A percentile compares a stretch with the other conserved stretches of the same genome.
Evolutionary conservation across 2,329 filamentous ascomycete genomes (phyloP).

Genomic region (Xylaria sp.): DNA sequence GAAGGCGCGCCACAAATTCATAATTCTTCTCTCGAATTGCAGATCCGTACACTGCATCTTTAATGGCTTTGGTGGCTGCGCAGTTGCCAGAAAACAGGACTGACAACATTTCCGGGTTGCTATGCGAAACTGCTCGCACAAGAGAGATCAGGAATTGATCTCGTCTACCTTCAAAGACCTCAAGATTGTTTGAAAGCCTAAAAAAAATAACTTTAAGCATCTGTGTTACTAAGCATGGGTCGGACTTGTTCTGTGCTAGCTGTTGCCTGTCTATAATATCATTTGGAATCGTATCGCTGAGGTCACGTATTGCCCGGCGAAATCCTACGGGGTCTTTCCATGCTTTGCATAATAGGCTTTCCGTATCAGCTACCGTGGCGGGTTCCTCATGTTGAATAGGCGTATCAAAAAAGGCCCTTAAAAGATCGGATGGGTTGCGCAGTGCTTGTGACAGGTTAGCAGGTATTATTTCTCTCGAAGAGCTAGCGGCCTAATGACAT

Average conservation of each 20-base stretch:
- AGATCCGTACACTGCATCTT: constrained; percentile 4
- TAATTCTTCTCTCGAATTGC: constrained; percentile 11
- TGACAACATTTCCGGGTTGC: constrained; percentile 1
- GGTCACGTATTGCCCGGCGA: neutral
- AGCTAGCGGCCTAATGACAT: neutral
- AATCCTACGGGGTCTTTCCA: neutral
- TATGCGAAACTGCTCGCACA: neutral
- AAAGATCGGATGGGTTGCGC: neutral
- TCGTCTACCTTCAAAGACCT: fast-evolving
- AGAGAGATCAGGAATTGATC: neutral
- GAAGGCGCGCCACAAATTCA: neutral
- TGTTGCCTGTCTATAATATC: neutral
- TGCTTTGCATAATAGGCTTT: neutral
- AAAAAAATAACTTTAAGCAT: constrained; percentile 10
- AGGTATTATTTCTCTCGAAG: neutral
- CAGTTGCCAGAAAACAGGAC: neutral
- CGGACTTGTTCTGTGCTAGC: neutral
- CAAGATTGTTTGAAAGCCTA: constrained; percentile 6
- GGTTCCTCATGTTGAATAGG: no score
- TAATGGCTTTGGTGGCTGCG: neutral
- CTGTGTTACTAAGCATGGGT: neutral
- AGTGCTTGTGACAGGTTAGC: neutral
- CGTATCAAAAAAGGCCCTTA: neutral
- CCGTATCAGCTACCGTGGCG: no score
- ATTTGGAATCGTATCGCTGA: neutral